Percentiles rank a stretch among this genome's conserved stretches.
Conservation (phyloP, 2,329 filamentous ascomycete genomes). For the Fusarium keratoplasticum region DNA sequence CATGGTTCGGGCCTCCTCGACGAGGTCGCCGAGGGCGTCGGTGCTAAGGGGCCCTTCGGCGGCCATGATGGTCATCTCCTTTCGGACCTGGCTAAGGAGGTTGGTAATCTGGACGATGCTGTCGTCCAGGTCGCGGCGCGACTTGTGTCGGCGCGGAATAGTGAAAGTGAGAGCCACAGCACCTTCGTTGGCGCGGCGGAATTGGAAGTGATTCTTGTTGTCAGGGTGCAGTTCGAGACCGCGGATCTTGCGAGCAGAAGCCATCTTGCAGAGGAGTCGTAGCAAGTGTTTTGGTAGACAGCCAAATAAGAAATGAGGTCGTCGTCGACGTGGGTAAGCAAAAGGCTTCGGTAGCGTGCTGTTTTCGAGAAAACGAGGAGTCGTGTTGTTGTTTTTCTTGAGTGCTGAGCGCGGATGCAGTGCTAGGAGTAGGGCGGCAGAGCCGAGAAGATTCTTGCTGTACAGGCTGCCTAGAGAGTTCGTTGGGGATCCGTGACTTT, state of each 20-base stretch:
- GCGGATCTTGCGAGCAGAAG: neutral
- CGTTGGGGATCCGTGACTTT: neutral
- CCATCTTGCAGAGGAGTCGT: constrained; percentile 5
- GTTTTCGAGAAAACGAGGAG: neutral
- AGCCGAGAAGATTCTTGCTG: neutral
- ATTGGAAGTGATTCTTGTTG: neutral
- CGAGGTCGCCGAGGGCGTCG: neutral
- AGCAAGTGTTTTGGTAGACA: neutral
- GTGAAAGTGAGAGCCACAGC: accelerated
- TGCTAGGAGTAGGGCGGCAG: neutral
- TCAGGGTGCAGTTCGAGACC: neutral
- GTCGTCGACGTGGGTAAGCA: neutral
- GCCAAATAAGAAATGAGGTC: neutral
- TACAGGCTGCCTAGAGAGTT: neutral
- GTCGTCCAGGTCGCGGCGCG: neutral
- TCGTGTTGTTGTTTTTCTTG: neutral
- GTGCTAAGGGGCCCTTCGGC: neutral
- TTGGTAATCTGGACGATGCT: neutral
- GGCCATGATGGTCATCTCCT: constrained; percentile 1
- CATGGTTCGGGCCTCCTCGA: neutral
- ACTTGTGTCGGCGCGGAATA: neutral
- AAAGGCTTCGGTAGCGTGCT: neutral
- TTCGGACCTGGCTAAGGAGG: neutral
- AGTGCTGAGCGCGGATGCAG: neutral
- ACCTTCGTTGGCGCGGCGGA: neutral